These are phyloP conservation scores for Nicotiana paniculata DNA, from an alignment of 257 asterid genomes.

Conservation along the genomic window DNA sequence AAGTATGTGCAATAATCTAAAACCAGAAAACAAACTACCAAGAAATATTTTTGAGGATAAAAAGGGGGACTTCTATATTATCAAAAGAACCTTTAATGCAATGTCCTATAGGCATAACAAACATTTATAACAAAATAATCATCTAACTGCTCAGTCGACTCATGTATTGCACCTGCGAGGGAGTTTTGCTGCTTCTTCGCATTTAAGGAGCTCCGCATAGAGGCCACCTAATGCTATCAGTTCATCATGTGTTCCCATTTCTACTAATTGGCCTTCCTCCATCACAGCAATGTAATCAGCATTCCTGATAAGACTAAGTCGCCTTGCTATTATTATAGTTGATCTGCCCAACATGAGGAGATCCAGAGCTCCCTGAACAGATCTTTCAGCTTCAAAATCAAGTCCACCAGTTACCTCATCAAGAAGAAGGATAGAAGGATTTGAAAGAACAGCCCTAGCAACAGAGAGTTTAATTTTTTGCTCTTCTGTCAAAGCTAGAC, in stretches of 20 bases:
- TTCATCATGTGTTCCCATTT: conserved; percentile 99
- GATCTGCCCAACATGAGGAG: conserved; percentile 98
- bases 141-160: conserved; percentile 2
- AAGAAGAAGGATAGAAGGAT: conserved; percentile 89
- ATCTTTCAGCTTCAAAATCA: conserved; percentile 97
- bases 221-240: conserved; percentile 89
- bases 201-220: conserved; percentile 92
- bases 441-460: conserved; percentile 95
- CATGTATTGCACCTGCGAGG: conserved; percentile 69
- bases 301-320: conserved; percentile 84
- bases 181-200: conserved; percentile 98
- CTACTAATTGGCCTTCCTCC: conserved; percentile 99
- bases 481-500: conserved; percentile 82
- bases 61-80: background rate
- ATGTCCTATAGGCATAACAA: background rate
- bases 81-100: background rate
- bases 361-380: conserved; percentile 94
- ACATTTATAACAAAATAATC: background rate
- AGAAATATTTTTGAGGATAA: background rate
- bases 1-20: background rate
- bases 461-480: conserved; percentile 95
- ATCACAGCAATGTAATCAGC: conserved; percentile 98
- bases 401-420: conserved; percentile 99
- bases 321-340: conserved; percentile 93
- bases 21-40: background rate